Evolutionary conservation across 768 basidiomycete genomes (phyloP).

Genomic region (Tylopilus rubrobrunneus): DNA sequence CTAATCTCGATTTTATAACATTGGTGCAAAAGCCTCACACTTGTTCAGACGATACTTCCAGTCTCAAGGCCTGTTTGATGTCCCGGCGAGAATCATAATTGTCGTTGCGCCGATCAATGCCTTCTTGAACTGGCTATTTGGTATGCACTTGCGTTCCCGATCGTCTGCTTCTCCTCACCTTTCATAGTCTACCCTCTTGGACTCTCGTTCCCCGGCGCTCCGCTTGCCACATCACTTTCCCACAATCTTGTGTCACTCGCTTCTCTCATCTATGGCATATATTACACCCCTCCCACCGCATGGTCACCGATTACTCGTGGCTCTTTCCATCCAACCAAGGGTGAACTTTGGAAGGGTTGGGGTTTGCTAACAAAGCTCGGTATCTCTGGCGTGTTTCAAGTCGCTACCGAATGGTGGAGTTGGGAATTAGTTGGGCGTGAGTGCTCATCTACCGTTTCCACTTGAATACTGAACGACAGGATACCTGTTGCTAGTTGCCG

Average conservation of each 20-base stretch:
- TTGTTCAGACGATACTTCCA: constrained; percentile 52
- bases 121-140: constrained; percentile 80
- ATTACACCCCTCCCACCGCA: constrained; percentile 64
- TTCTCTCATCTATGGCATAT: constrained; percentile 56
- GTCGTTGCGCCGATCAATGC: constrained; percentile 85
- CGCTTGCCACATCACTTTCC: constrained; percentile 82
- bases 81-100: constrained; percentile 81
- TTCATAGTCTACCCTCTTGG: constrained; percentile 47
- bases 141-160: constrained; percentile 33
- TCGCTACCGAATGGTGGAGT: constrained; percentile 94
- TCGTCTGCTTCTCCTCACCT: constrained; percentile 1
- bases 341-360: constrained; percentile 62
- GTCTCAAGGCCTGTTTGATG: constrained; percentile 79
- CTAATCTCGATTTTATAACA: constrained; percentile 37
- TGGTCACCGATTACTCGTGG: constrained; percentile 51
- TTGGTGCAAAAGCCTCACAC: neutral
- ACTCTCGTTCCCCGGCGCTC: constrained; percentile 90
- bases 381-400: constrained; percentile 76
- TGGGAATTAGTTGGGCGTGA: constrained; percentile 77
- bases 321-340: constrained; percentile 46
- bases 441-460: neutral
- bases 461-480: neutral
- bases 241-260: constrained; percentile 77
- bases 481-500: constrained; percentile 38
- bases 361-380: constrained; percentile 72